Evolutionary conservation across 2,329 filamentous ascomycete species (phyloP).

Genomic region (Coniella lustricola): DNA sequence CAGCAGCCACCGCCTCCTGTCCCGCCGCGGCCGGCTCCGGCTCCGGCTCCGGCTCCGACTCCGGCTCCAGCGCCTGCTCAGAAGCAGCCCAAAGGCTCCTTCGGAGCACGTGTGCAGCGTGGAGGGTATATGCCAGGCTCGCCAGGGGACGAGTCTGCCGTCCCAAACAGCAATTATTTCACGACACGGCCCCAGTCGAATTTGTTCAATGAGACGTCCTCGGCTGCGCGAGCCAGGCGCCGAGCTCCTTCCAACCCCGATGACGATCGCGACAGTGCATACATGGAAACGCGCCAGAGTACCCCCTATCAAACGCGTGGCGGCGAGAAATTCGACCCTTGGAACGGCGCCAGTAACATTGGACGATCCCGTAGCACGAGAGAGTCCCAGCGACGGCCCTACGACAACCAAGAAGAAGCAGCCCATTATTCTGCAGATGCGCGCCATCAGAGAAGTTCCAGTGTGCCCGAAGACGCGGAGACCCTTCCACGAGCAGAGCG

Average conservation of each 20-base stretch:
- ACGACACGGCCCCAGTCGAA: conserved; percentile 25
- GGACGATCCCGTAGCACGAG: conserved; percentile 13
- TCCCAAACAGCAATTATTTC: conserved; percentile 44
- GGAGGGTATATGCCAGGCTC: conserved; percentile 44
- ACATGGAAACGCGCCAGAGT: conserved; percentile 44
- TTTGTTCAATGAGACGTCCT: conserved; percentile 21
- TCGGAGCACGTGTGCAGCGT: conserved; percentile 38
- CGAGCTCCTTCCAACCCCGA: conserved; percentile 24
- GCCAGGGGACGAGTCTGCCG: conserved; percentile 47
- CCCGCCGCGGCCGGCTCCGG: conserved; percentile 32
- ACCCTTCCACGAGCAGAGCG: conserved; percentile 16
- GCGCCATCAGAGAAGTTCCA: conserved; percentile 26
- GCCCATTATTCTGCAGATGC: conserved; percentile 14
- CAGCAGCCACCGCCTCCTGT: conserved; percentile 29
- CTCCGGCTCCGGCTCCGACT: conserved; percentile 26
- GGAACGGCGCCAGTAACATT: conserved; percentile 33
- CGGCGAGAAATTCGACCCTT: conserved; percentile 53
- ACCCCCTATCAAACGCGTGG: conserved; percentile 49
- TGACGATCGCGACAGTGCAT: conserved; percentile 33
- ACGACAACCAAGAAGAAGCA: conserved; percentile 17
- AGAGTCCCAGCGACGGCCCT: conserved; percentile 16
- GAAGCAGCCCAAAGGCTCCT: conserved; percentile 48
- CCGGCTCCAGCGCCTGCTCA: conserved; percentile 46
- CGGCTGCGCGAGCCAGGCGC: conserved; percentile 16
- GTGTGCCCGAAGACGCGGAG: conserved; percentile 25